Evolutionary conservation across 177 flowering plant genomes (phyloP).

Genomic region (Tripterygium wilfordii): DNA sequence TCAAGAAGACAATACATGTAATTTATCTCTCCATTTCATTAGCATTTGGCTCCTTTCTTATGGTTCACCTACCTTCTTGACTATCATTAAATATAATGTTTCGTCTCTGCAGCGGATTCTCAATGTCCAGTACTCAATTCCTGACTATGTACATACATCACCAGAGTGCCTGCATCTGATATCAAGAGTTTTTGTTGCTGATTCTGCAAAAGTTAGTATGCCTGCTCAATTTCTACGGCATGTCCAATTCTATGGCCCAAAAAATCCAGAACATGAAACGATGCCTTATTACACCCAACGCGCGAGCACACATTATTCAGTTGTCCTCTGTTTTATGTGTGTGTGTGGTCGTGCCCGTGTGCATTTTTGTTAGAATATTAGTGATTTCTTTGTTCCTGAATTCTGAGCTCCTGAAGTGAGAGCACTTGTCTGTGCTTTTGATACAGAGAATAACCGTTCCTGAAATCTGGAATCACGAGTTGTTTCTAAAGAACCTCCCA

Average conservation of each 20-base stretch:
- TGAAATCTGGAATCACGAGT: constrained; percentile 72
- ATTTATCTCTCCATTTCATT: not conserved
- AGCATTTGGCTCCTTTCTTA: not conserved
- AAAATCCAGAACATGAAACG: too few species aligned
- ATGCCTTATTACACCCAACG: too few species aligned
- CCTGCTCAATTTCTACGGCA: too few species aligned
- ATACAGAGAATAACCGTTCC: constrained; percentile 80
- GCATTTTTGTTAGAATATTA: too few species aligned
- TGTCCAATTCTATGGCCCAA: too few species aligned
- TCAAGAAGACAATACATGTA: constrained; percentile 80
- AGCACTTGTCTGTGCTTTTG: too few species aligned
- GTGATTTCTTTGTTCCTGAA: too few species aligned
- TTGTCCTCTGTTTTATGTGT: too few species aligned
- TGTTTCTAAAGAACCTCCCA: constrained; percentile 90
- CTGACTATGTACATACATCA: constrained; percentile 86
- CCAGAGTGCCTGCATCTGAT: constrained; percentile 78
- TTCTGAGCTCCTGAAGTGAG: not conserved
- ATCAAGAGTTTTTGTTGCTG: constrained; percentile 84
- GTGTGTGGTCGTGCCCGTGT: too few species aligned
- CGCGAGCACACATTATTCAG: too few species aligned
- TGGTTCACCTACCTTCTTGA: not conserved
- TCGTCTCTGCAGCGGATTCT: constrained; percentile 85
- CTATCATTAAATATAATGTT: constrained; percentile 3
- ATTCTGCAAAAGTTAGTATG: constrained; percentile 66
- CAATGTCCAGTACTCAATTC: constrained; percentile 85